Conservation (phyloP, 352 stramenopile species). For the Phytopythium cucurbitacearum region DNA sequence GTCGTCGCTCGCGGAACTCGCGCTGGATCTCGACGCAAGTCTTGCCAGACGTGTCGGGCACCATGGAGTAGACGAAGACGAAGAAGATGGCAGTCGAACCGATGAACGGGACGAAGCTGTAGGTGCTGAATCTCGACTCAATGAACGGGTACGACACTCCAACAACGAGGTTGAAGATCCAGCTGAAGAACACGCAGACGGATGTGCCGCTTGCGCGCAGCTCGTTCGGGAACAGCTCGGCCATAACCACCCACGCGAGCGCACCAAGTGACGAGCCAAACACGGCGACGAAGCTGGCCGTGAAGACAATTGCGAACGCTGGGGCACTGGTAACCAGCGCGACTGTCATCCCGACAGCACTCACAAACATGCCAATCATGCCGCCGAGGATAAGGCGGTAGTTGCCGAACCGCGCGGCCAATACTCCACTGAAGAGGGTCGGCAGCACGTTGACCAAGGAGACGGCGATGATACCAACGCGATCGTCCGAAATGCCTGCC, state of each 20-base stretch:
- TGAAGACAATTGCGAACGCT: conserved; percentile 45
- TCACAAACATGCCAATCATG: conserved; percentile 42
- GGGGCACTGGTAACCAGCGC: conserved; percentile 15
- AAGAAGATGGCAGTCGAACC: conserved; percentile 29
- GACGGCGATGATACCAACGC: conserved; percentile 50
- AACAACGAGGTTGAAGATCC: conserved; percentile 47
- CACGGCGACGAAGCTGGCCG: conserved; percentile 33
- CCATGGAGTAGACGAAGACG: conserved; percentile 33
- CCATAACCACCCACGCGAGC: conserved; percentile 43
- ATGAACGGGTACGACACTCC: conserved; percentile 59
- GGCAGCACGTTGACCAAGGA: conserved; percentile 54
- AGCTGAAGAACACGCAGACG: conserved; percentile 49
- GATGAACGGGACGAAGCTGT: conserved; percentile 51
- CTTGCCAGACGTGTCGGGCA: conserved; percentile 60
- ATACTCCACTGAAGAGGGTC: conserved; percentile 29
- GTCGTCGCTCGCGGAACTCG: conserved; percentile 20
- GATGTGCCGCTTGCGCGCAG: conserved; percentile 39
- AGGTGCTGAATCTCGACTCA: conserved; percentile 28
- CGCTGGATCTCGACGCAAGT: conserved; percentile 57
- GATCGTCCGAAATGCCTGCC: conserved; percentile 47
- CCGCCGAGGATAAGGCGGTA: conserved; percentile 41
- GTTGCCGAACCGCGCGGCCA: conserved; percentile 42
- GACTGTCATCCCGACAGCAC: conserved; percentile 40
- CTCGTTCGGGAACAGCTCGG: conserved; percentile 55
- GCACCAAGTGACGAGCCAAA: conserved; percentile 49